Evolutionary conservation across 345 rosid species (phyloP).

Genomic region (Acer saccharum): DNA sequence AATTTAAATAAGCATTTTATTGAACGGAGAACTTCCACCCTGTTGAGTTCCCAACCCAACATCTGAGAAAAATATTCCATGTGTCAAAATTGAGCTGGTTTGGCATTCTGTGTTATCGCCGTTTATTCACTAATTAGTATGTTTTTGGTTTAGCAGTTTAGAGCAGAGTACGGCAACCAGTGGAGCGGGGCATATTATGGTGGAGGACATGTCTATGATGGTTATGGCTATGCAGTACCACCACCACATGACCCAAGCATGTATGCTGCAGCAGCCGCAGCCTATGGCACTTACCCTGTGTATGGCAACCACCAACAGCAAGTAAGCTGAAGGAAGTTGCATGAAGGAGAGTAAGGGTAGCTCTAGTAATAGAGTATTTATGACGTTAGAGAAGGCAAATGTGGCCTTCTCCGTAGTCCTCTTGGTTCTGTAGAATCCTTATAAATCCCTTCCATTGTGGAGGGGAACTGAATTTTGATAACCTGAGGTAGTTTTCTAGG

Average conservation of each 20-base stretch:
- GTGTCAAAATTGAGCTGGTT: neutral
- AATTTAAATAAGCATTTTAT: neutral
- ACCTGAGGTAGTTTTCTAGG: conserved; percentile 40
- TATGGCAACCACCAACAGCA: conserved; percentile 88
- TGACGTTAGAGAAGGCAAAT: conserved; percentile 33
- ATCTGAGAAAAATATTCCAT: neutral
- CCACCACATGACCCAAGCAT: conserved; percentile 77
- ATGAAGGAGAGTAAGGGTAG: conserved; percentile 9
- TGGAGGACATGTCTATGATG: conserved; percentile 76
- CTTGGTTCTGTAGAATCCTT: conserved; percentile 40
- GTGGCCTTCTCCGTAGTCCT: conserved; percentile 24
- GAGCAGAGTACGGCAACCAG: conserved; percentile 75
- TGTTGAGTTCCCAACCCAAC: neutral
- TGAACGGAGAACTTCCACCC: neutral
- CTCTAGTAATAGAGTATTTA: conserved; percentile 25
- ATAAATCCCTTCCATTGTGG: conserved; percentile 50
- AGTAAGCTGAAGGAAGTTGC: conserved; percentile 67
- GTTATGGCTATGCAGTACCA: conserved; percentile 79
- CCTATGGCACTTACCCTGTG: conserved; percentile 77
- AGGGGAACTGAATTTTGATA: conserved; percentile 72
- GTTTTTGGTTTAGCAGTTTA: conserved; percentile 44
- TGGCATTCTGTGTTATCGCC: neutral
- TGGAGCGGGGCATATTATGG: conserved; percentile 82
- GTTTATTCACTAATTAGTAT: neutral
- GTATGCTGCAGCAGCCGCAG: conserved; percentile 61